These are phyloP conservation scores for Tilletia setariae DNA, from an alignment of 1,284 basidiomycete genomes.

Conservation along the genomic window DNA sequence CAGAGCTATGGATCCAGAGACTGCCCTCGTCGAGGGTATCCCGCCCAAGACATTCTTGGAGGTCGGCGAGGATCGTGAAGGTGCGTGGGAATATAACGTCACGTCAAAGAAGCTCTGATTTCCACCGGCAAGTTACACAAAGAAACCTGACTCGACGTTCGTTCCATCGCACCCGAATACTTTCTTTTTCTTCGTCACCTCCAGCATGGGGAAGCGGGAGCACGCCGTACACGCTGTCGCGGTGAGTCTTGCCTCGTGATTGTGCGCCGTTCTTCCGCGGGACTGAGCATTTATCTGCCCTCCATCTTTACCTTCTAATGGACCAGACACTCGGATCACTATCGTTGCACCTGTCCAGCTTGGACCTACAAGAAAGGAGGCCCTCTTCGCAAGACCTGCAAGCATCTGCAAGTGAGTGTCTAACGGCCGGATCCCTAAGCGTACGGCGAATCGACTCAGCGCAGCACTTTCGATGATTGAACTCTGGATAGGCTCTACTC, in stretches of 20 bases:
- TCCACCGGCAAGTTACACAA: no score
- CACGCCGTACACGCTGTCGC: background rate
- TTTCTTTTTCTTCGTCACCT: no score
- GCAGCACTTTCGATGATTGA: no score
- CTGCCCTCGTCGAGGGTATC: background rate
- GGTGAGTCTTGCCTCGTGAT: background rate
- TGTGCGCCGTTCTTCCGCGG: background rate
- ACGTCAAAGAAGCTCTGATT: background rate
- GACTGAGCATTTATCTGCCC: background rate
- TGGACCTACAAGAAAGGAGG: slow-evolving; percentile 60
- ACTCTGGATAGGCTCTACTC: slow-evolving; percentile 53
- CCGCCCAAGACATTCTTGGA: background rate
- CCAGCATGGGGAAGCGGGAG: background rate
- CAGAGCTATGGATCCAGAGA: slow-evolving; percentile 1
- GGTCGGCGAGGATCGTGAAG: background rate
- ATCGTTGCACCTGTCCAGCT: slow-evolving; percentile 56
- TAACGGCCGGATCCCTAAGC: no score
- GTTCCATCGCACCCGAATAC: background rate
- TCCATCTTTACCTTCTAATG: background rate
- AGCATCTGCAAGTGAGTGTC: slow-evolving; percentile 60
- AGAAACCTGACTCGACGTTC: no score
- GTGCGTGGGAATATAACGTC: background rate
- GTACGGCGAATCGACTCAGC: no score
- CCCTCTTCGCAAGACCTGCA: slow-evolving; percentile 63
- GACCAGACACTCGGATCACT: slow-evolving; percentile 60